These are phyloP conservation scores for Blastobotrys indianensis DNA, from an alignment of 1,139 yeast species.

Conservation along the genomic window DNA sequence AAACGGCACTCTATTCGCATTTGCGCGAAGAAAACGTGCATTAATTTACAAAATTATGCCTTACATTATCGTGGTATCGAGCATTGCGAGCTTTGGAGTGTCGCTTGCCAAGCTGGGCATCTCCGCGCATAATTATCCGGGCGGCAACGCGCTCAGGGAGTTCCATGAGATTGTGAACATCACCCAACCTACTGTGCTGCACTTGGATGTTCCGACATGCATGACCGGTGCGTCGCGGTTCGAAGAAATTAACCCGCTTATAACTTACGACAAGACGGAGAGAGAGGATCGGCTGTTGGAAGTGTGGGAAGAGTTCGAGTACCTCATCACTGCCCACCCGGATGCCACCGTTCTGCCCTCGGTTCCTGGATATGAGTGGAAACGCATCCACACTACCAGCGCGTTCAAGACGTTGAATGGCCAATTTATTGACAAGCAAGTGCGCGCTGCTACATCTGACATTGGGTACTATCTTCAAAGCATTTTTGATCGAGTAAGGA, in stretches of 20 bases:
- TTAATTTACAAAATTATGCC: constrained; percentile 22
- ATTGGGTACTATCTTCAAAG: background rate
- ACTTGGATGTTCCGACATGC: constrained; percentile 74
- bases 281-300: constrained; percentile 34
- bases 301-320: constrained; percentile 54
- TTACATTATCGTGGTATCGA: constrained; percentile 27
- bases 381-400: constrained; percentile 32
- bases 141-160: constrained; percentile 63
- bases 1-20: constrained; percentile 8
- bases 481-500: background rate
- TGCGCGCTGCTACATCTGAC: background rate
- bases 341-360: constrained; percentile 17
- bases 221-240: constrained; percentile 84
- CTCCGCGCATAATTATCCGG: constrained; percentile 81
- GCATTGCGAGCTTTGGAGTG: constrained; percentile 37
- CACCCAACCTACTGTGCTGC: constrained; percentile 39
- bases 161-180: constrained; percentile 44
- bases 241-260: constrained; percentile 44
- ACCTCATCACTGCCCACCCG: constrained; percentile 48
- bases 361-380: constrained; percentile 36
- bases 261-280: constrained; percentile 77
- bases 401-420: constrained; percentile 37
- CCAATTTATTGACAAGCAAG: background rate
- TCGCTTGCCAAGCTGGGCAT: constrained; percentile 52
- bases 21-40: constrained; percentile 4